Base-by-base conservation (phyloP, 345 rosid genomes). In the Populus tremula region DNA sequence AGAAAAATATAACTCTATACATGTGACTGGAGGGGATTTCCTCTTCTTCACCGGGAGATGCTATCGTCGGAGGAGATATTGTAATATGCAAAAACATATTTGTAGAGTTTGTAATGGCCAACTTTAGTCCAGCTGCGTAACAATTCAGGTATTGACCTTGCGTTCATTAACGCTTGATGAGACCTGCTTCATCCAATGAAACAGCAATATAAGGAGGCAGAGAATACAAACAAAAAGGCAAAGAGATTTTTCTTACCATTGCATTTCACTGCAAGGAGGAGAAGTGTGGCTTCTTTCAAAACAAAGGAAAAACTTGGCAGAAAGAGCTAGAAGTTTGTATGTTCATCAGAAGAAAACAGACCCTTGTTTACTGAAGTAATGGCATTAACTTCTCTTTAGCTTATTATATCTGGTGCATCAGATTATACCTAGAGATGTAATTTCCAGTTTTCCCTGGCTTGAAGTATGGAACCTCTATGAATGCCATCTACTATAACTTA, bases 121-220 rank as follows among this genome's bases (percentile, higher is more conserved):
- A 27, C 73, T 64, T 33, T 70, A 13, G 29, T 0, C 23, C n/a
- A n/a, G 53, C 69, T 36, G 59, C 16, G 67, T 64, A 18, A 45
- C 36, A 18, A 18, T 71, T 87, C 76, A 91, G 76, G 62, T 82
- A 88, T 67, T 90, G 86, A 89, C 89, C 87, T 95, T 95, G 84
- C 79, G 84, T 70, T 90, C 98, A 0, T 88, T 59, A 45, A 86
- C 70, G 85, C 98, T 93, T 63, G 96, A 82, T 53, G 98, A 87
- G 76, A 88, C 97, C 98, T 96, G 96, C 88, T 86, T 66, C 29
- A 67, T 78, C 41, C 71, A 78, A 47, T 68, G 64, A 56, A 27
- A 27, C 27, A 27, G 27, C 27, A 27, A 27, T 27, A 27, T 27
- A 27, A 27, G 27, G 27, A 27, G 27, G 27, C 27, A 27, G 27